These are phyloP conservation scores for Botryotinia narcissicola DNA, from an alignment of 2,329 filamentous ascomycete species.

Conservation along the genomic window DNA sequence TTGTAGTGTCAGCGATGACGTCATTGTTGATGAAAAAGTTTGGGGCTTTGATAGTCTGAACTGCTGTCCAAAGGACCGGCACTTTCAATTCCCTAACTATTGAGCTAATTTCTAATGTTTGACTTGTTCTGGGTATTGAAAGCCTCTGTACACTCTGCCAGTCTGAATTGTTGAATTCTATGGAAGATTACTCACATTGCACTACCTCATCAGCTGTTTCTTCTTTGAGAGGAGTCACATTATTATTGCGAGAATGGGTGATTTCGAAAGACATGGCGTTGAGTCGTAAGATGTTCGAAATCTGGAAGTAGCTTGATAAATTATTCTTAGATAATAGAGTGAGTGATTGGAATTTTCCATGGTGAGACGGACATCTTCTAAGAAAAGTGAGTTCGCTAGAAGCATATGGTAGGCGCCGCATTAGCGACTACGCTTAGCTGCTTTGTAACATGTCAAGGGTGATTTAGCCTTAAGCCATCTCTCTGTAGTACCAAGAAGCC, in stretches of 20 bases:
- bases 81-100: neutral
- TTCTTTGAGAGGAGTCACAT: too few relatives aligned
- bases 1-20: accelerated
- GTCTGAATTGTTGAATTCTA: too few relatives aligned
- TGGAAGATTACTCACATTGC: neutral
- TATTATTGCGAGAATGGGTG: accelerated
- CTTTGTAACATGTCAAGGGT: neutral
- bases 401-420: neutral
- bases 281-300: neutral
- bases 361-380: neutral
- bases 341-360: neutral
- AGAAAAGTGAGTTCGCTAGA: neutral
- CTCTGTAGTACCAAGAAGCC: accelerated
- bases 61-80: neutral
- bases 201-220: neutral
- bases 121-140: neutral
- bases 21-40: accelerated
- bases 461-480: accelerated
- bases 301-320: neutral
- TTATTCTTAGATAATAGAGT: neutral
- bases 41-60: neutral
- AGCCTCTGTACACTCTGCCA: neutral
- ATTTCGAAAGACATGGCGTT: neutral
- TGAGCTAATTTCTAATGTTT: neutral
- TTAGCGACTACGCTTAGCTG: neutral